phyloP scores from a whole-genome alignment of 495 filamentous ascomycete species.

The Baudoinia panamericana region DNA sequence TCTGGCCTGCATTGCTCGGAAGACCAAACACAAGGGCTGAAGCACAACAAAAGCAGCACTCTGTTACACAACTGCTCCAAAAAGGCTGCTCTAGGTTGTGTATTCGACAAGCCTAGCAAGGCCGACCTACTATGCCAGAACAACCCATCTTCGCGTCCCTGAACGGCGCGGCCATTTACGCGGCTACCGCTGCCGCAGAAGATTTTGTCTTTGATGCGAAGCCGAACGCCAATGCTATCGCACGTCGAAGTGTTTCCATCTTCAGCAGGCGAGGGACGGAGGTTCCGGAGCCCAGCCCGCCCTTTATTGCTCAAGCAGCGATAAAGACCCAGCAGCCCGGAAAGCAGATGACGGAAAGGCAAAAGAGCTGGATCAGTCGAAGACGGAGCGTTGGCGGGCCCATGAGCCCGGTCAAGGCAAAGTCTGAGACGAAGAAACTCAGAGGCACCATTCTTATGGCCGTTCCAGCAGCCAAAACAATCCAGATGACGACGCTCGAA shows the following conservation, averaged over 20 bases:
- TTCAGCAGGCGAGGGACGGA: conserved; percentile 16
- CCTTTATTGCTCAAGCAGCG: conserved; percentile 6
- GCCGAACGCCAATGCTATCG: conserved; percentile 6
- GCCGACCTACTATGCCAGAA: neutral
- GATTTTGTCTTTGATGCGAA: conserved; percentile 2
- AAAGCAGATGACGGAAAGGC: conserved; percentile 11
- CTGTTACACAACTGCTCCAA: neutral
- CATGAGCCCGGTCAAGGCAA: neutral
- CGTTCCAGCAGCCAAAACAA: conserved; percentile 6
- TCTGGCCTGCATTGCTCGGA: neutral
- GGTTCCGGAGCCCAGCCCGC: conserved; percentile 9
- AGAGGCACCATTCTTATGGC: conserved; percentile 14
- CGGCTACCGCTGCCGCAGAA: neutral
- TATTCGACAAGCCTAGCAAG: neutral
- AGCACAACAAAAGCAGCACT: neutral
- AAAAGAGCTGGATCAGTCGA: conserved; percentile 17
- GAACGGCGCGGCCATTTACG: conserved; percentile 1
- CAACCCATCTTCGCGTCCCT: conserved; percentile 4
- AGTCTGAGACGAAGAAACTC: neutral
- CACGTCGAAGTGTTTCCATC: conserved; percentile 15
- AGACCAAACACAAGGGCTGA: neutral
- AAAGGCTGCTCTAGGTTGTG: no score
- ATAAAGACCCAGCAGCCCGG: neutral
- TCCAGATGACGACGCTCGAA: conserved; percentile 21
- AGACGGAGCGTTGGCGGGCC: neutral